Base-by-base conservation (phyloP, 495 filamentous ascomycete species). In the Tetracladium marchalianum region DNA sequence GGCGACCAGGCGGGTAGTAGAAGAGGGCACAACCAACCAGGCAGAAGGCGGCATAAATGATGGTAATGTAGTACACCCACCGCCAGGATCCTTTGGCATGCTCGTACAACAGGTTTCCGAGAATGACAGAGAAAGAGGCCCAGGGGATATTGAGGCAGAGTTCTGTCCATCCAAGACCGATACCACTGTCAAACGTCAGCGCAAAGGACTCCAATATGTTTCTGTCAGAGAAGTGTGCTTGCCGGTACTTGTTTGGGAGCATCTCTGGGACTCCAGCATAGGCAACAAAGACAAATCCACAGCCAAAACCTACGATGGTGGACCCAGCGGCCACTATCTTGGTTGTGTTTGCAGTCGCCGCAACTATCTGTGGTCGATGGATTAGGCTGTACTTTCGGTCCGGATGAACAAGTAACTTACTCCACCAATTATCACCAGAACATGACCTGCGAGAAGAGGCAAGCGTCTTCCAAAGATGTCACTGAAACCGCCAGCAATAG, bases 401-500 rank as follows among this genome's bases (percentile, higher is more conserved):
- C 17, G 5, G 49, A 39, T 1, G 43, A 42, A 35, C 42, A 19
- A 0, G 48, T 43, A 18, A 47, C 36, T 36, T 10, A 47, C 36
- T 31, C 39, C 51, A 11, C 62, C 61, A 32, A 63, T 44, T 34
- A 62, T 41, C 4, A 47, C 55, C 11, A 63, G 27, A n/a, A 49
- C 35, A 17, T 50, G 50, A 3, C 56, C 58, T n/a, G 39, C 44
- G 8, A 63, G 51, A 41, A 62, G 49, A 27, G 58, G 41, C 40
- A 47, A 58, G 12, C 61, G 45, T 7, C 62, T 56, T 16, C 62
- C 61, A 41, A 63, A 65, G 31, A 65, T 63, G 40, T 63, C 62
- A 17, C 41, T 46, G 10, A 65, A 15, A 5, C 56, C 33, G n/a
- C 62, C 62, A 19, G 60, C 57, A 31, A 62, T 49, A 15, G 57